Conservation (phyloP, 768 basidiomycete species). For the Mycena venus region DNA sequence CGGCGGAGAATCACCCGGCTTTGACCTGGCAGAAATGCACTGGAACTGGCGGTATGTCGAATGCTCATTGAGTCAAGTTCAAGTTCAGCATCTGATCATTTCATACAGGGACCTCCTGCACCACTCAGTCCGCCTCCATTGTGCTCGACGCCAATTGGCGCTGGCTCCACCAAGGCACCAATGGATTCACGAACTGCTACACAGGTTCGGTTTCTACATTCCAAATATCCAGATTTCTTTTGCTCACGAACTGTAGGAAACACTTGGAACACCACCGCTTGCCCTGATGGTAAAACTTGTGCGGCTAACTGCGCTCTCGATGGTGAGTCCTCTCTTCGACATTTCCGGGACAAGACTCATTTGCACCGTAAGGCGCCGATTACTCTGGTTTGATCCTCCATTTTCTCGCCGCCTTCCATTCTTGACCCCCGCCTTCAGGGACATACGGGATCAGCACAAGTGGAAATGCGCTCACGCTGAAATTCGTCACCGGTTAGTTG, state of each 20-base stretch:
- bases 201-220: slow-evolving; percentile 41
- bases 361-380: slow-evolving; percentile 47
- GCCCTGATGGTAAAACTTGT: slow-evolving; percentile 62
- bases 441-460: slow-evolving; percentile 66
- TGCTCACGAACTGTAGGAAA: slow-evolving; percentile 44
- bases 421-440: slow-evolving; percentile 31
- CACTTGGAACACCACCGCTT: slow-evolving; percentile 63
- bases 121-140: slow-evolving; percentile 43
- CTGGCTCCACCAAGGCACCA: slow-evolving; percentile 55
- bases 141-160: slow-evolving; percentile 67
- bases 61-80: neutral
- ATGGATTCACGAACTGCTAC: slow-evolving; percentile 58
- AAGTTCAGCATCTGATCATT: neutral
- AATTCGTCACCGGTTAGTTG: slow-evolving; percentile 53
- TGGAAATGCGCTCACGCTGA: slow-evolving; percentile 60
- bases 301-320: slow-evolving; percentile 58
- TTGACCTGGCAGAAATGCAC: slow-evolving; percentile 57
- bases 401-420: neutral
- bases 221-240: slow-evolving; percentile 48
- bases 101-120: slow-evolving; percentile 39
- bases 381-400: slow-evolving; percentile 42
- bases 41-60: too few relatives aligned
- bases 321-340: slow-evolving; percentile 28
- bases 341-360: neutral
- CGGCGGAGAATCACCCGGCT: slow-evolving; percentile 58